Percentiles rank a stretch among this genome's conserved stretches.
These are phyloP conservation scores for Trichoderma harzianum DNA, from an alignment of 2,329 filamentous ascomycete species.

Conservation along the genomic window DNA sequence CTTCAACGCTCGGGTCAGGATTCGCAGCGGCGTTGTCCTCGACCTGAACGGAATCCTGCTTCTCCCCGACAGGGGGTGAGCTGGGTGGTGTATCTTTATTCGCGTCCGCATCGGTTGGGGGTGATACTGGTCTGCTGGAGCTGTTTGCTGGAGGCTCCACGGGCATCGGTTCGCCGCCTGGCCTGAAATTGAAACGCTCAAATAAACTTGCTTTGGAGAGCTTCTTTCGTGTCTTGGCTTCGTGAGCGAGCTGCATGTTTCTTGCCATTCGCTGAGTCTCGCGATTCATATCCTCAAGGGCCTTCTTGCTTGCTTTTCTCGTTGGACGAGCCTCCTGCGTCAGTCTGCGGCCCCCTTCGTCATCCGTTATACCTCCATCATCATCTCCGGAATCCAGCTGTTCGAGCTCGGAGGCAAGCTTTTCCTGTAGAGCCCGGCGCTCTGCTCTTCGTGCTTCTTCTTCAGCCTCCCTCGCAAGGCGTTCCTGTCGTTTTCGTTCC, in stretches of 20 bases:
- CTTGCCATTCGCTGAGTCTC: slow-evolving; percentile 90
- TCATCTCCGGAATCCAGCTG: slow-evolving; percentile 37
- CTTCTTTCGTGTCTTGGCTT: slow-evolving; percentile 88
- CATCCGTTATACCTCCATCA: slow-evolving; percentile 55
- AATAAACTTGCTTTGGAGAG: slow-evolving; percentile 81
- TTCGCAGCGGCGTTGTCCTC: slow-evolving; percentile 20
- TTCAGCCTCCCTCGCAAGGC: slow-evolving; percentile 62
- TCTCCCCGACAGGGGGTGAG: slow-evolving; percentile 52
- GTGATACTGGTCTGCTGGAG: slow-evolving; percentile 55
- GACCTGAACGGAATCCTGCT: slow-evolving; percentile 21
- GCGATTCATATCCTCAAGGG: slow-evolving; percentile 87
- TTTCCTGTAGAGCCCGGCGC: slow-evolving; percentile 36
- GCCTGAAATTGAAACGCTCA: slow-evolving; percentile 74
- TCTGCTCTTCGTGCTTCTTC: slow-evolving; percentile 49
- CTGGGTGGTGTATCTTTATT: slow-evolving; percentile 67
- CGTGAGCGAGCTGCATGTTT: slow-evolving; percentile 86
- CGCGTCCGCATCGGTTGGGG: slow-evolving; percentile 51
- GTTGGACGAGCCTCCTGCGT: slow-evolving; percentile 67
- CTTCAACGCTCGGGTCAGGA: slow-evolving; percentile 36
- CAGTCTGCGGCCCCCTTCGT: slow-evolving; percentile 60
- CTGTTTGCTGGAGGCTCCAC: slow-evolving; percentile 41
- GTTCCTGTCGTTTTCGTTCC: slow-evolving; percentile 68
- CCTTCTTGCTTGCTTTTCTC: slow-evolving; percentile 90
- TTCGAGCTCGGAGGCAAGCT: slow-evolving; percentile 35
- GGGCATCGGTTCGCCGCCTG: slow-evolving; percentile 33